Percentiles rank a stretch among this genome's conserved stretches.
Evolutionary conservation across 495 filamentous ascomycete species (phyloP).

Genomic region (Stereocaulon alpinum): DNA sequence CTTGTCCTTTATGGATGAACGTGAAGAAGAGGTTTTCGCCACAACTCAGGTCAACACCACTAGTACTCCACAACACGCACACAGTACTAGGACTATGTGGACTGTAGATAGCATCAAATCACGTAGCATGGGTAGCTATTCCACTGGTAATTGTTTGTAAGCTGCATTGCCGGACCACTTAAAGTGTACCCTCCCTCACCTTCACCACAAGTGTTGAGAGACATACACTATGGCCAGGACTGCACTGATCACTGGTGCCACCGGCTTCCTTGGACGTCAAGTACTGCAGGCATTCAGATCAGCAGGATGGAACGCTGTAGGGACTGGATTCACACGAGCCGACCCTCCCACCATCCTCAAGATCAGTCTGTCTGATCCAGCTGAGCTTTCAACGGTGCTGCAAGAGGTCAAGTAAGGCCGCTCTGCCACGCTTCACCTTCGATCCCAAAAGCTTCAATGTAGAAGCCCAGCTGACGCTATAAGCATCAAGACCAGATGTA

Average conservation of each 20-base stretch:
- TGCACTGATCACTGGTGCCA: slow-evolving; percentile 76
- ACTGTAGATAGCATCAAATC: not conserved
- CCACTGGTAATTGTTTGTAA: no score
- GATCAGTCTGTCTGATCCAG: slow-evolving; percentile 55
- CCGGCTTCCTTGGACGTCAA: slow-evolving; percentile 72
- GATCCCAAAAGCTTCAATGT: not conserved
- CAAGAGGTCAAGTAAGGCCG: slow-evolving; percentile 50
- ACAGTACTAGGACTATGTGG: not conserved
- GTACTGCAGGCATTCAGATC: slow-evolving; percentile 63
- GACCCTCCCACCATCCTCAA: slow-evolving; percentile 64
- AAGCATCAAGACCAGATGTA: slow-evolving; percentile 54
- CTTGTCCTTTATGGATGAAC: slow-evolving; percentile 21
- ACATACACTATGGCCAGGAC: slow-evolving; percentile 41
- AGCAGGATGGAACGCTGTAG: slow-evolving; percentile 62
- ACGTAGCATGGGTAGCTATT: not conserved
- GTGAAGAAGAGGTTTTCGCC: slow-evolving; percentile 27
- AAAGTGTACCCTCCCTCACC: no score
- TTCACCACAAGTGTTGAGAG: no score
- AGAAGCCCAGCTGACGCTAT: slow-evolving; percentile 15
- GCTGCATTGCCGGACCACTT: no score
- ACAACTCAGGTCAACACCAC: not conserved
- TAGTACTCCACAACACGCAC: not conserved
- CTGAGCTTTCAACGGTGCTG: slow-evolving; percentile 51
- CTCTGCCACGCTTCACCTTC: not conserved
- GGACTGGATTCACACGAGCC: slow-evolving; percentile 68